Base-by-base conservation (phyloP, 192 early-diverging fungal species). In the Coemansia nantahalensis region DNA sequence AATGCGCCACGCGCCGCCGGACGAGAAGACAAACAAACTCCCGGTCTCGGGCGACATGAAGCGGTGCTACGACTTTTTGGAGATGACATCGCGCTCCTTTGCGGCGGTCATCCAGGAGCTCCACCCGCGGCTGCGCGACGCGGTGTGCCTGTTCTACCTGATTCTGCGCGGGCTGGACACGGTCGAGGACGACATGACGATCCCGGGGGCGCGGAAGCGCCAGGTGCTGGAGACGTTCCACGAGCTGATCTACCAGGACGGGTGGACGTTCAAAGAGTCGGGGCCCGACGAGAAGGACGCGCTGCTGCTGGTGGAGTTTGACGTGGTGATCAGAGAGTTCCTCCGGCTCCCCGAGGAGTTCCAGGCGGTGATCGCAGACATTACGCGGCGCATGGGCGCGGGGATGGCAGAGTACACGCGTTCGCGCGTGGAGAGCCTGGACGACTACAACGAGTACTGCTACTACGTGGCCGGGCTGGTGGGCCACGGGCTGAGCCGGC, bases 391-490 rank as follows among this genome's bases (percentile, higher is more conserved):
- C 24, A 98, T 99, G 97, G 97, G 93, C 16, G 65, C 87, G 17
- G 97, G 97, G 1, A 98, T 99, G 95, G 89, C 93, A 34, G 88
- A 93, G 44, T 92, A 87, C 78, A 84, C 81, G 33, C 77, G 60
- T 21, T 70, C 79, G 28, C 76, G 80, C 22, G 80, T 91, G n/a
- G 62, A 72, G 7, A 92, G 89, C 15, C 67, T 85, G 32, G 86
- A 82, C 24, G 91, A 97, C 70, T 99, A 92, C 80, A 86, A 99
- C 70, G 82, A 92, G 43, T 99, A 99, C 79, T 95, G 91, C 49
- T 89, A 98, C 66, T 98, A 96, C 65, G 95, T 96, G 12, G 95
- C 97, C 15, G 95, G 97, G 22, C 81, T 98, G 12, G 93, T 97
- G 36, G 95, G 97, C 4, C 77, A 90, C 54, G 94, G 97, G 17